Conservation (phyloP, 192 early-diverging fungal genomes). For the Phlyctochytrium bullatum region DNA sequence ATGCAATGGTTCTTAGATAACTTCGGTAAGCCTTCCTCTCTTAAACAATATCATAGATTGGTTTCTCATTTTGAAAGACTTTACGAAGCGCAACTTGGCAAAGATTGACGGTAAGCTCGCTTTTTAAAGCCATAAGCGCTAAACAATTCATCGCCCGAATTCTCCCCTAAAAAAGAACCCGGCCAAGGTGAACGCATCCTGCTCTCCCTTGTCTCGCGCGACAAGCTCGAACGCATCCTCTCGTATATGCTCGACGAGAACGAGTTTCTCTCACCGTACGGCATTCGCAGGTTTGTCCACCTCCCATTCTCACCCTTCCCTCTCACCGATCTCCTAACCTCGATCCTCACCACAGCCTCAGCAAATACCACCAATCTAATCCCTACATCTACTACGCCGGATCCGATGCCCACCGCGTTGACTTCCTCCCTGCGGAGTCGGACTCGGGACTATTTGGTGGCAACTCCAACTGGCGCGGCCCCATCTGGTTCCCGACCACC, state of each 20-base stretch:
- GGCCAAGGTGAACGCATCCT: conserved; percentile 27
- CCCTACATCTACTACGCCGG: conserved; percentile 46
- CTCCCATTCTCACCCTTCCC: too few relatives aligned
- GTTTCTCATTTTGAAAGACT: conserved; percentile 4
- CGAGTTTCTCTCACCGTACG: conserved; percentile 49
- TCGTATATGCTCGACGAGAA: conserved; percentile 46
- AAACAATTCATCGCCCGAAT: neutral
- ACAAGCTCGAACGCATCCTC: conserved; percentile 39
- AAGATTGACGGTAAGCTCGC: conserved; percentile 12
- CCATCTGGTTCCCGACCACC: conserved; percentile 26
- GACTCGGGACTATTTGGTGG: conserved; percentile 37
- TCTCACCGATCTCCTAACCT: too few relatives aligned
- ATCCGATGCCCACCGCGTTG: conserved; percentile 40
- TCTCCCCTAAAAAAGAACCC: too few relatives aligned
- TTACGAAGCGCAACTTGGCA: conserved; percentile 28
- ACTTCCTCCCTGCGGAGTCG: conserved; percentile 45
- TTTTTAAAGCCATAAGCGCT: neutral
- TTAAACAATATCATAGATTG: too few relatives aligned
- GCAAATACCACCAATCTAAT: conserved; percentile 45
- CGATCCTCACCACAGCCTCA: too few relatives aligned
- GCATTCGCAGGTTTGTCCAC: too few relatives aligned
- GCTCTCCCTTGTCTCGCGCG: conserved; percentile 39
- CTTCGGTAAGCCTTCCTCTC: conserved; percentile 5
- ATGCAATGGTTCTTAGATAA: conserved; percentile 41
- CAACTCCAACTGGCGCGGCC: conserved; percentile 38